Conservation (phyloP, 2,329 filamentous ascomycete species). For the Fusarium bactridioides region DNA sequence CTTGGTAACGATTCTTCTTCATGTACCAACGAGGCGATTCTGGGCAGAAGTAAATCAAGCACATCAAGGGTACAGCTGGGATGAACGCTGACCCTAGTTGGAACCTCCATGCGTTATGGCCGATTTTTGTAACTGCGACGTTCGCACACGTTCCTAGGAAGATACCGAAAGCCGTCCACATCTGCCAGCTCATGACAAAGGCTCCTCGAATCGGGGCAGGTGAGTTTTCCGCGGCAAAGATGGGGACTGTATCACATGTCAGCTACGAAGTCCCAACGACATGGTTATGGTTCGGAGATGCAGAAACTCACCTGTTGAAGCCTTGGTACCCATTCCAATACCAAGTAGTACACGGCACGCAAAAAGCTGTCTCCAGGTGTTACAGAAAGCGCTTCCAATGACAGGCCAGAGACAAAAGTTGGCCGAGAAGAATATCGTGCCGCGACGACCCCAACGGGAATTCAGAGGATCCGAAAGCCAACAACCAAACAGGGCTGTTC, state of each 20-base stretch:
- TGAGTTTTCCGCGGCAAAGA: slow-evolving; percentile 78
- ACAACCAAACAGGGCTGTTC: slow-evolving; percentile 61
- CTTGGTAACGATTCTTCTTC: slow-evolving; percentile 68
- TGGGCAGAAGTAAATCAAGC: slow-evolving; percentile 71
- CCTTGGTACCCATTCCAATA: slow-evolving; percentile 79
- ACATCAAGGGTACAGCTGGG: slow-evolving; percentile 61
- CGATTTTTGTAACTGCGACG: slow-evolving; percentile 54
- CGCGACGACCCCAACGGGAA: slow-evolving; percentile 53
- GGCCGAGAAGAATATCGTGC: slow-evolving; percentile 75
- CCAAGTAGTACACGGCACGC: slow-evolving; percentile 76
- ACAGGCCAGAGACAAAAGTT: slow-evolving; percentile 75
- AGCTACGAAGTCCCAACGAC: neutral
- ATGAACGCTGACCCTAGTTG: slow-evolving; percentile 72
- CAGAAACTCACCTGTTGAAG: slow-evolving; percentile 58
- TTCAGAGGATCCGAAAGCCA: slow-evolving; percentile 73
- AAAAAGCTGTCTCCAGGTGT: slow-evolving; percentile 76
- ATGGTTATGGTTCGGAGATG: neutral
- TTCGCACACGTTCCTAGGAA: slow-evolving; percentile 69
- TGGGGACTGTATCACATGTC: slow-evolving; percentile 65
- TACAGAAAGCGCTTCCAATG: slow-evolving; percentile 74
- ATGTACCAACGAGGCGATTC: slow-evolving; percentile 72
- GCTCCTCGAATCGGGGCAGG: slow-evolving; percentile 75
- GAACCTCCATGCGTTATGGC: slow-evolving; percentile 62
- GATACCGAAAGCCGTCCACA: slow-evolving; percentile 71
- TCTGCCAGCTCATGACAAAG: slow-evolving; percentile 83